Conservation (phyloP, 108 stramenopile genomes). For the Cyclotella sp. region DNA sequence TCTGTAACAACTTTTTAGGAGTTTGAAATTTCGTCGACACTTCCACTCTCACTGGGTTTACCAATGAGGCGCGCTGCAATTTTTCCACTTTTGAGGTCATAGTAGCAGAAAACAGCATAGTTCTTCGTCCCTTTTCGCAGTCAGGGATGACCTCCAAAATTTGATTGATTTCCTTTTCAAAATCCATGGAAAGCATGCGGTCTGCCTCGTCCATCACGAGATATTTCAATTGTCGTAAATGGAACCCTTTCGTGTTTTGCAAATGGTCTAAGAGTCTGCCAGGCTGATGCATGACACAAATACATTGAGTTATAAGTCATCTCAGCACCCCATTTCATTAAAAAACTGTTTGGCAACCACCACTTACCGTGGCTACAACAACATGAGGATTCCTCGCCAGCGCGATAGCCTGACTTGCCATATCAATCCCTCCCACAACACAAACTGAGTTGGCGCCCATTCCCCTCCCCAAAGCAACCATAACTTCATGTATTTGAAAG, state of each 20-base stretch:
- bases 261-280: conserved; percentile 98
- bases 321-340: neutral
- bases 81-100: conserved; percentile 99
- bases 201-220: conserved; percentile 99
- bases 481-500: conserved; percentile 98
- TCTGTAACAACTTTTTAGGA: conserved; percentile 93
- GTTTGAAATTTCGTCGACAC: conserved; percentile 96
- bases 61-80: conserved; percentile 94
- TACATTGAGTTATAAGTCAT: neutral
- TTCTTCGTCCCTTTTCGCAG: conserved; percentile 68
- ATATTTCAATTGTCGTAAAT: conserved; percentile 88
- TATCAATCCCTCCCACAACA: conserved; percentile 98
- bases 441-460: conserved; percentile 94
- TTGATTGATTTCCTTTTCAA: conserved; percentile 92
- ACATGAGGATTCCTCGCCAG: conserved; percentile 97
- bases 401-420: conserved; percentile 93
- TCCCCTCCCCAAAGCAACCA: conserved; percentile 88
- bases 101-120: conserved; percentile 98
- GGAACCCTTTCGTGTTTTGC: conserved; percentile 98
- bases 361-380: conserved; percentile 87
- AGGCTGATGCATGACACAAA: conserved; percentile 44
- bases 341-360: neutral
- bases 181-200: conserved; percentile 95
- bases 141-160: conserved; percentile 92
- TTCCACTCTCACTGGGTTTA: conserved; percentile 92